A percentile compares a stretch with the other conserved stretches of the same genome.
phyloP scores from a whole-genome alignment of 345 rosid species.

The Euphorbia pulcherrima region DNA sequence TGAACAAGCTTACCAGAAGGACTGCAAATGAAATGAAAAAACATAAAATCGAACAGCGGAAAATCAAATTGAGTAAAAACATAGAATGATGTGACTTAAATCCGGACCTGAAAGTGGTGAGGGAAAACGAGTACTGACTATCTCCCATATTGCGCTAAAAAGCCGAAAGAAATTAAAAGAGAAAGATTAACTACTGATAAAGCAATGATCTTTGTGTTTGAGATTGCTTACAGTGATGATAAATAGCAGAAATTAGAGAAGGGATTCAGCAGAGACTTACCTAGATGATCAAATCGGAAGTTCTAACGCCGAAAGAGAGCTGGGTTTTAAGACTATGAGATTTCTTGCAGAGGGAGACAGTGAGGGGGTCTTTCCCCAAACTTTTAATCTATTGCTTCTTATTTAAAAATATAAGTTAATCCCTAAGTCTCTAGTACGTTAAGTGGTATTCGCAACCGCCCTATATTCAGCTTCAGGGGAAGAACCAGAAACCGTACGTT shows the following conservation, averaged over 20 bases:
- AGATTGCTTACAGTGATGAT: background rate
- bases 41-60: background rate
- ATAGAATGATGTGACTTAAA: background rate
- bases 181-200: background rate
- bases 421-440: too few species aligned
- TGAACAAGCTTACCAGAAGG: constrained; percentile 98
- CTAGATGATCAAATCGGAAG: constrained; percentile 2
- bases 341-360: constrained; percentile 15
- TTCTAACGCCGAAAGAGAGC: background rate
- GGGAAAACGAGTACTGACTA: constrained; percentile 90
- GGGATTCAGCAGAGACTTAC: background rate
- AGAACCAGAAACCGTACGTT: too few species aligned
- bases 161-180: background rate
- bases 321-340: background rate
- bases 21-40: constrained; percentile 34
- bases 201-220: background rate
- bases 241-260: background rate
- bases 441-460: too few species aligned
- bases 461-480: too few species aligned
- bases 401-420: too few species aligned
- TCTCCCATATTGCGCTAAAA: constrained; percentile 57
- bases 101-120: constrained; percentile 84
- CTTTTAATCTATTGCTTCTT: too few species aligned
- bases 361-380: too few species aligned
- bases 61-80: background rate